These are phyloP conservation scores for Irineochytrium annulatum DNA, from an alignment of 192 early-diverging fungal species.

Conservation along the genomic window DNA sequence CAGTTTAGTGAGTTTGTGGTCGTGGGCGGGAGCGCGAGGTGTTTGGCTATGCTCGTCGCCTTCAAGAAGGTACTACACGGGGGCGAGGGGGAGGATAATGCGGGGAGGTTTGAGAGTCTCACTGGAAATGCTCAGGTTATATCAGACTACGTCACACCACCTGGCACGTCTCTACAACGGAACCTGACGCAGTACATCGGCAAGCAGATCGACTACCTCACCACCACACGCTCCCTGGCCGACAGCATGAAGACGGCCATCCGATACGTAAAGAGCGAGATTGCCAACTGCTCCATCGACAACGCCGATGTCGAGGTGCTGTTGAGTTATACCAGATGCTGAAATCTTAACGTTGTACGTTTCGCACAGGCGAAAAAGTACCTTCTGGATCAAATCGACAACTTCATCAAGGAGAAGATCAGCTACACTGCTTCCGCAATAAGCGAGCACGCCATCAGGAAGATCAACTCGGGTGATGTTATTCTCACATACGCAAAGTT, in stretches of 20 bases:
- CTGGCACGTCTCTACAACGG: constrained; percentile 70
- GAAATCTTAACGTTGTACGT: not conserved
- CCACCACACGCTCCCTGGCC: constrained; percentile 79
- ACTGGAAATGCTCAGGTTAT: constrained; percentile 62
- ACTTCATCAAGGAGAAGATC: constrained; percentile 91
- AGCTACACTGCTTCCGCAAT: constrained; percentile 75
- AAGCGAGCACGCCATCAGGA: constrained; percentile 72
- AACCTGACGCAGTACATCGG: constrained; percentile 77
- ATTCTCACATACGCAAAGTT: constrained; percentile 78
- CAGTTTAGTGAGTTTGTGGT: constrained; percentile 85
- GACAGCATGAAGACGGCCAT: constrained; percentile 92
- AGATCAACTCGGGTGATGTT: constrained; percentile 89
- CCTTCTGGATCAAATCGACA: constrained; percentile 71
- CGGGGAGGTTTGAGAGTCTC: not conserved
- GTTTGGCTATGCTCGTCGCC: constrained; percentile 79
- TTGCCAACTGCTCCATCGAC: constrained; percentile 70
- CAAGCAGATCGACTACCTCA: constrained; percentile 87
- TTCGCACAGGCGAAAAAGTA: constrained; percentile 57
- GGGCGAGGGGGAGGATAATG: no score
- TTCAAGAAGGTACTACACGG: constrained; percentile 65
- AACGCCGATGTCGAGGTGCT: constrained; percentile 83
- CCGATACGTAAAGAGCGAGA: constrained; percentile 82
- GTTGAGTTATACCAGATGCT: not conserved
- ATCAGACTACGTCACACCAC: constrained; percentile 85
- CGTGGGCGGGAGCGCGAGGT: constrained; percentile 85